phyloP scores from a whole-genome alignment of 768 basidiomycete genomes.

The Mycena galopus region DNA sequence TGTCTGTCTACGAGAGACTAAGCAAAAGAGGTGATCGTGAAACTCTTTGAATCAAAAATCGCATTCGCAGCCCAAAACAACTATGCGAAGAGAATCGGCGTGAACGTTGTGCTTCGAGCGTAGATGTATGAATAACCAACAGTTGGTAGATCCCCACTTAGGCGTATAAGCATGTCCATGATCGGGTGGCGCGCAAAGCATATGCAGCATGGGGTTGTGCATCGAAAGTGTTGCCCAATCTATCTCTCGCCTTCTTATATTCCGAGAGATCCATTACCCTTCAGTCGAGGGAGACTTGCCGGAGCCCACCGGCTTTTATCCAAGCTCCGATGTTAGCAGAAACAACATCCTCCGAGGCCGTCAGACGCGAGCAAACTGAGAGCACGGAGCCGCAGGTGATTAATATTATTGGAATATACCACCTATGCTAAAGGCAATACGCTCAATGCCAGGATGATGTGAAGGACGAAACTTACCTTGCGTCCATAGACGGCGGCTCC shows the following conservation, averaged over 20 bases:
- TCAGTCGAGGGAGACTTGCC: not conserved
- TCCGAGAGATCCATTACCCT: not conserved
- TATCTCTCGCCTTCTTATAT: not conserved
- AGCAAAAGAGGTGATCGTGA: constrained; percentile 44
- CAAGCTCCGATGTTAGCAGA: not conserved
- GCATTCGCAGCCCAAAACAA: constrained; percentile 42
- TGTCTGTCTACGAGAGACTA: too few relatives aligned
- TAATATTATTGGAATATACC: not conserved
- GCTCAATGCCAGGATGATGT: not conserved
- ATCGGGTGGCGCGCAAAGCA: not conserved
- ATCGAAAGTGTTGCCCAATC: not conserved
- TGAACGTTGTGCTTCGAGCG: not conserved
- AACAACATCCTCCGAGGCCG: not conserved
- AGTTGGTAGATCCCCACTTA: not conserved
- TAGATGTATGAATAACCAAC: not conserved
- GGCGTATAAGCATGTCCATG: not conserved
- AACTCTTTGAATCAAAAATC: constrained; percentile 38
- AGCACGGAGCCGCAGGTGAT: constrained; percentile 7
- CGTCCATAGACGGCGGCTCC: not conserved
- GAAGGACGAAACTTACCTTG: not conserved
- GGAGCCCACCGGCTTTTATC: not conserved
- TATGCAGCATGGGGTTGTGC: not conserved
- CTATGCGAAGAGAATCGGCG: too few relatives aligned
- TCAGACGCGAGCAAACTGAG: not conserved
- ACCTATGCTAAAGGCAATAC: not conserved